Evolutionary conservation across 1,139 yeast species (phyloP), one percentile per base, ranked within the genome.

Genomic region (Saccharomyces hybrid): DNA sequence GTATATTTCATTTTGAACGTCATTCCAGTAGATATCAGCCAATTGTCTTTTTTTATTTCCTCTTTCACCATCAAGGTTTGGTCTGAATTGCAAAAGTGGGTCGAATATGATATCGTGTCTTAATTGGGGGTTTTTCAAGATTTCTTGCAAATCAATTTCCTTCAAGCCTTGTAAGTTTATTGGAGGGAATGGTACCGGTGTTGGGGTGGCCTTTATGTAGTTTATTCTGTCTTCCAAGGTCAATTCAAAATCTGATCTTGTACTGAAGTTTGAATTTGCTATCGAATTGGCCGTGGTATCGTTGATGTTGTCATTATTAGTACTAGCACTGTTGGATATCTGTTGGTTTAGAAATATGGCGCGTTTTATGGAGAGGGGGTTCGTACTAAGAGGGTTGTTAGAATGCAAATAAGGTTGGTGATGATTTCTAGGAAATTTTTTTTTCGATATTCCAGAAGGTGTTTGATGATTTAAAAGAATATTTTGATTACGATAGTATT

Each of bases 21-120:
- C 86, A 53, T 75, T 74, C 98, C 98, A 91, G 71, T 90, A 89
- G 64, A 80, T 83, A 65, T 87, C 95, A 50, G 90, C 85, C 48
- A 85, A 76, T 55, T 79, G 73, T 69, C 84, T 85, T 77, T 89
- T 88, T 58, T 90, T 78, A 62, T 83, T 78, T 41, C 96, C 97
- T 54, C 96, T 76, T 71, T 88, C 96, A 52, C 97, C 96, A 70
- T 90, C 96, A 62, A 89, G 75, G 69, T 91, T 88, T 46, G 97
- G 97, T 63, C 97, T 79, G 70, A 90, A 90, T 74, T 90, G 97
- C 57, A 91, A 77, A 67, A 88, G 89, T 16, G 97, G 96, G 72
- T 91, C 97, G 68, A 91, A 91, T 28, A 89, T 78, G 56, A 91
- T 88, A 68, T 91, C 98, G 69, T 91, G 98, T 59, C 98, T 81